Evolutionary conservation across 1,284 basidiomycete genomes (phyloP).

Genomic region (Pseudozyma thailandica): DNA sequence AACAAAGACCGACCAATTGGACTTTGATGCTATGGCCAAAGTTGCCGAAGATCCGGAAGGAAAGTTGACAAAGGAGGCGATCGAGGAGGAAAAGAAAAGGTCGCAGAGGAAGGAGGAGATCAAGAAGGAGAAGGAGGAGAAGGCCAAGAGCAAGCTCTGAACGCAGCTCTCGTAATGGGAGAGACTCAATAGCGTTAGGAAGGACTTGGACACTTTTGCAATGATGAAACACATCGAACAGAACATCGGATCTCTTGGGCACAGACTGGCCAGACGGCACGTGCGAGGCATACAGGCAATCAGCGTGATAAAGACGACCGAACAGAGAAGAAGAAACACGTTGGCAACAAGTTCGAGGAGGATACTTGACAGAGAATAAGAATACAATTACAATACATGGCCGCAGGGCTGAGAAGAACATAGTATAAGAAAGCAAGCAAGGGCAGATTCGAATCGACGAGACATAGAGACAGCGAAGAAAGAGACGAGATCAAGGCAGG

Average conservation of each 20-base stretch:
- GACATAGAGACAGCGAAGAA: background rate
- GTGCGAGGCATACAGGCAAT: too few relatives aligned
- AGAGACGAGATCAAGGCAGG: conserved; percentile 32
- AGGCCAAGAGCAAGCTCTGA: conserved; percentile 29
- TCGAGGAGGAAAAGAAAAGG: conserved; percentile 24
- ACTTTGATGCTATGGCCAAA: conserved; percentile 36
- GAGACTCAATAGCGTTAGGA: background rate
- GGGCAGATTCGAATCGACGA: background rate
- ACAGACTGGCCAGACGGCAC: too few relatives aligned
- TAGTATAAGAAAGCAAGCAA: background rate
- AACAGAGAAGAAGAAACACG: too few relatives aligned
- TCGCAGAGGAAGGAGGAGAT: conserved; percentile 16
- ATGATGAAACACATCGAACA: too few relatives aligned
- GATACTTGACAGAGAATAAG: background rate
- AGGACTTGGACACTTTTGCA: background rate
- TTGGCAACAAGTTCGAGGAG: background rate
- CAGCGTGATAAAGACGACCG: too few relatives aligned
- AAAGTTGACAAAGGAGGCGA: conserved; percentile 38
- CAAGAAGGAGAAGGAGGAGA: conserved; percentile 30
- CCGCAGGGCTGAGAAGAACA: background rate
- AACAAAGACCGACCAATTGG: conserved; percentile 30
- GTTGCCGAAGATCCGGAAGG: conserved; percentile 40
- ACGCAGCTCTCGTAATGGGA: background rate
- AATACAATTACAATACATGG: conserved; percentile 13
- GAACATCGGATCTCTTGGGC: too few relatives aligned